A percentile compares a stretch with the other conserved stretches of the same genome.
Evolutionary conservation across 176 grass and related monocot species (phyloP).

Genomic region (Triticum dicoccoides): DNA sequence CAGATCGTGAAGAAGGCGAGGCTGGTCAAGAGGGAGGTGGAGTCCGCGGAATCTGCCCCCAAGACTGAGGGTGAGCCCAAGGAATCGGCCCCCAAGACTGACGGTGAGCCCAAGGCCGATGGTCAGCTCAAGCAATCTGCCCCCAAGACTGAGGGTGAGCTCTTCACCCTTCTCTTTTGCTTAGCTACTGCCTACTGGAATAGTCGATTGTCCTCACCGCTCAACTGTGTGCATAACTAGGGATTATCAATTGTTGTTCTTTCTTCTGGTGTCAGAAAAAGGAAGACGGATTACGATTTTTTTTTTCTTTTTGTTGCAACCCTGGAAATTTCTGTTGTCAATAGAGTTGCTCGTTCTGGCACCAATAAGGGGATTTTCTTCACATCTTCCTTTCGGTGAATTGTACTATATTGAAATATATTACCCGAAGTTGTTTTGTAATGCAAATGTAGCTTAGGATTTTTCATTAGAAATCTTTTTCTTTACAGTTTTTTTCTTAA

Average conservation of each 20-base stretch:
- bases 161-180: neutral
- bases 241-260: neutral
- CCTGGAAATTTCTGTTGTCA: neutral
- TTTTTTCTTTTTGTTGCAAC: neutral
- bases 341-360: neutral
- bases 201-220: neutral
- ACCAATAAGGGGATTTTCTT: neutral
- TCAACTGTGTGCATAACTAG: neutral
- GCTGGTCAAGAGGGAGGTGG: conserved; percentile 61
- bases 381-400: neutral
- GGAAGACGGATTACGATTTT: too few species aligned
- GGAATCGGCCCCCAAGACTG: conserved; percentile 48
- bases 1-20: conserved; percentile 71
- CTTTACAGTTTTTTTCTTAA: neutral
- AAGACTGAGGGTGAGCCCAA: conserved; percentile 49
- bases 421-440: neutral
- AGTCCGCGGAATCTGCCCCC: conserved; percentile 50
- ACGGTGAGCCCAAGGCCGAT: conserved; percentile 36
- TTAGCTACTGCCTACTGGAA: neutral
- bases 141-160: conserved; percentile 50
- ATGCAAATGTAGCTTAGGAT: neutral
- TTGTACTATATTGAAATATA: neutral
- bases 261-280: neutral
- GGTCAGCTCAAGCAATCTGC: conserved; percentile 47
- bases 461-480: neutral